These are phyloP conservation scores for Monascus purpureus DNA, from an alignment of 495 filamentous ascomycete species.

Conservation along the genomic window DNA sequence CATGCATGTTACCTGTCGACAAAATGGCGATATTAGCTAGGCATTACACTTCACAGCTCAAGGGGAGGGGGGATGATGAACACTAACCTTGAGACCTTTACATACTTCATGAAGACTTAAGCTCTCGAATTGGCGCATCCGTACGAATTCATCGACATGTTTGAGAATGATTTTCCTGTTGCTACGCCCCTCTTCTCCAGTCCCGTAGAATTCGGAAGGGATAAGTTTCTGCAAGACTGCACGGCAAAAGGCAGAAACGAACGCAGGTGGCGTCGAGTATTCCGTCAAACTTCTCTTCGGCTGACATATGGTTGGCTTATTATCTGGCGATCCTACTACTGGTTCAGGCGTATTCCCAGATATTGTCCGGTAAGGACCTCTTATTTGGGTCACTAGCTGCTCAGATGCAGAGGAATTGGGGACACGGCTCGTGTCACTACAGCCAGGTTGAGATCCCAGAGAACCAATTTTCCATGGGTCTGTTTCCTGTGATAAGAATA, in stretches of 20 bases:
- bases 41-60: too few species aligned
- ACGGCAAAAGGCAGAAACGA: constrained; percentile 80
- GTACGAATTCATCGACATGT: constrained; percentile 63
- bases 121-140: constrained; percentile 65
- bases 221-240: constrained; percentile 62
- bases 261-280: constrained; percentile 52
- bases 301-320: constrained; percentile 1
- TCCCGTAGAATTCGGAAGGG: constrained; percentile 64
- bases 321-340: background rate
- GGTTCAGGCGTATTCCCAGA: background rate
- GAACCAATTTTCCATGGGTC: constrained; percentile 18
- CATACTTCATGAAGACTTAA: constrained; percentile 65
- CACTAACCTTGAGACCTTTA: constrained; percentile 58
- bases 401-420: constrained; percentile 9
- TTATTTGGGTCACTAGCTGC: constrained; percentile 18
- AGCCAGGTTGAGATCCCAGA: constrained; percentile 5
- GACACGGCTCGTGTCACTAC: background rate
- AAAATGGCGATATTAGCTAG: too few species aligned
- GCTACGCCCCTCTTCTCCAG: constrained; percentile 27
- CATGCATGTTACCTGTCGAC: constrained; percentile 44
- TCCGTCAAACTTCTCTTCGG: constrained; percentile 40
- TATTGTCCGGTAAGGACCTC: too few species aligned
- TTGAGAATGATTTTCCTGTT: constrained; percentile 49
- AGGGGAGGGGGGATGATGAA: too few species aligned
- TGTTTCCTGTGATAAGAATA: too few species aligned